Evolutionary conservation across 1,284 basidiomycete genomes (phyloP).

Genomic region (Puccinia coronata): DNA sequence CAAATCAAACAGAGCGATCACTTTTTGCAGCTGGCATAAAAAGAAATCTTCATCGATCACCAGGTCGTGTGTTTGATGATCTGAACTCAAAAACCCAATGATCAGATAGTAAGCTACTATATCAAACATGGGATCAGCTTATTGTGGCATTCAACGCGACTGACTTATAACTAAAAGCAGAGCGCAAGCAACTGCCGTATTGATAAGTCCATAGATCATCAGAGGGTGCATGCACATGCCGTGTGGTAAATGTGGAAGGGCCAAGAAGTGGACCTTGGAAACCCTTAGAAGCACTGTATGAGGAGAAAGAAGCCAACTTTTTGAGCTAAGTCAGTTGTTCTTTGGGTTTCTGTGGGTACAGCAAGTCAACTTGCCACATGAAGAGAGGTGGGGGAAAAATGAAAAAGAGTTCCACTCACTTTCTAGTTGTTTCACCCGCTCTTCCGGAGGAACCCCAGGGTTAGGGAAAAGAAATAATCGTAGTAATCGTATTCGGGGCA

Average conservation of each 20-base stretch:
- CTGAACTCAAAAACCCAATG: constrained; percentile 5
- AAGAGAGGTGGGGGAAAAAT: neutral
- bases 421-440: constrained; percentile 19
- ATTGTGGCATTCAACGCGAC: neutral
- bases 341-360: neutral
- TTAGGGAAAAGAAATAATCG: constrained; percentile 37
- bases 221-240: constrained; percentile 28
- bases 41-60: constrained; percentile 32
- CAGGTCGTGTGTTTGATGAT: constrained; percentile 16
- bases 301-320: neutral
- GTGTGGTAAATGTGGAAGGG: neutral
- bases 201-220: constrained; percentile 24
- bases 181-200: constrained; percentile 34
- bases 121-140: neutral
- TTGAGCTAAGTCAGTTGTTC: no score
- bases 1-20: constrained; percentile 11
- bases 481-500: constrained; percentile 20
- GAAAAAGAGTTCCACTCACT: constrained; percentile 6
- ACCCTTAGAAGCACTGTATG: neutral
- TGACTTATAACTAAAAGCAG: constrained; percentile 25
- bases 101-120: neutral
- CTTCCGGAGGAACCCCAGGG: constrained; percentile 24
- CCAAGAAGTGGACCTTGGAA: constrained; percentile 27
- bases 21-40: constrained; percentile 25
- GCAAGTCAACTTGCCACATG: neutral